A percentile compares a stretch with the other conserved stretches of the same genome.
Evolutionary conservation across 176 grass and related monocot species (phyloP).

Genomic region (Musa acuminata): DNA sequence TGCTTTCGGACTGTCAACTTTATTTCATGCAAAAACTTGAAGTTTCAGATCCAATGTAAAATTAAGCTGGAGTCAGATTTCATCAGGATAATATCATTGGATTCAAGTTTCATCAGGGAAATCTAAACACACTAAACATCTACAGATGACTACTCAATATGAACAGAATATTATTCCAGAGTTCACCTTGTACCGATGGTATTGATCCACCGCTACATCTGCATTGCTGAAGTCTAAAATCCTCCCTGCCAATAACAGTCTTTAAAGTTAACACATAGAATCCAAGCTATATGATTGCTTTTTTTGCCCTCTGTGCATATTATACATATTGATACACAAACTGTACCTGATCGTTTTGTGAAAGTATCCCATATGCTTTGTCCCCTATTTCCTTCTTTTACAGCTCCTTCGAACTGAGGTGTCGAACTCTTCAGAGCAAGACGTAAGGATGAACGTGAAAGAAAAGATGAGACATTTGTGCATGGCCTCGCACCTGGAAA

Average conservation of each 20-base stretch:
- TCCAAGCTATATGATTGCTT: background rate
- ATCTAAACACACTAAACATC: no score
- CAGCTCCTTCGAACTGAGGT: constrained; percentile 83
- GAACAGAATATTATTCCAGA: background rate
- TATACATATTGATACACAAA: no score
- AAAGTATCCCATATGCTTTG: constrained; percentile 91
- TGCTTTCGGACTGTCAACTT: no score
- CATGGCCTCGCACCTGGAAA: constrained; percentile 46
- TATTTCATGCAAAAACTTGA: no score
- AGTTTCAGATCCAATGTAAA: no score
- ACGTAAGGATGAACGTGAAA: background rate
- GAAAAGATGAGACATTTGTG: background rate
- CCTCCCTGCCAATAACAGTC: constrained; percentile 39
- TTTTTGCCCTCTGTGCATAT: background rate
- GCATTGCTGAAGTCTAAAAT: constrained; percentile 98
- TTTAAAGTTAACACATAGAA: constrained; percentile 12
- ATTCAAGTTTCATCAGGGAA: background rate
- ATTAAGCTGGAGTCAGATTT: no score
- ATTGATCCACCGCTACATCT: constrained; percentile 86
- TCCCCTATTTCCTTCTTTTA: constrained; percentile 67
- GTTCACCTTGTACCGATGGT: constrained; percentile 86
- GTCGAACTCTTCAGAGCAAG: constrained; percentile 9
- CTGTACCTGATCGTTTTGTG: constrained; percentile 48
- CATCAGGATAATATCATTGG: no score
- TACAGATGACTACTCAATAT: background rate